phyloP scores from a whole-genome alignment of 768 basidiomycete genomes.

The Boletus barrowsii region DNA sequence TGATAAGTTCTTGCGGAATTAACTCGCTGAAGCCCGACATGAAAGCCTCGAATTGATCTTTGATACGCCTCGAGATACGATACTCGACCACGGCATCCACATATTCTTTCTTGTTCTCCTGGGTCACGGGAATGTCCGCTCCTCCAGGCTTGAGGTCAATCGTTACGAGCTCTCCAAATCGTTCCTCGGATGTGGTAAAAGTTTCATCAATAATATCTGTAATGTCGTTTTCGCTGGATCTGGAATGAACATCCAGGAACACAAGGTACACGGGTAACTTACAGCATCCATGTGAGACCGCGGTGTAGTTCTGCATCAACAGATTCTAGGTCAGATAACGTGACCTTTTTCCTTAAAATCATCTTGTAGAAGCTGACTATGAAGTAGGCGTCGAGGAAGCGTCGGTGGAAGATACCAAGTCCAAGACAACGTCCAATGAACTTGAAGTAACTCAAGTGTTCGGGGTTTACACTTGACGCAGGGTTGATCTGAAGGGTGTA shows the following conservation, averaged over 20 bases:
- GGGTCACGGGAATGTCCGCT: slow-evolving; percentile 79
- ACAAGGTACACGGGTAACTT: slow-evolving; percentile 31
- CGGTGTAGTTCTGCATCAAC: slow-evolving; percentile 95
- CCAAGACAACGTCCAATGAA: slow-evolving; percentile 96
- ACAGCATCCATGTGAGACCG: slow-evolving; percentile 99
- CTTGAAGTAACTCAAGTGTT: slow-evolving; percentile 99
- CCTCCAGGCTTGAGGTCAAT: slow-evolving; percentile 93
- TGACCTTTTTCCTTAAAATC: slow-evolving; percentile 98
- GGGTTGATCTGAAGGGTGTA: slow-evolving; percentile 99
- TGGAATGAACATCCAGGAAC: slow-evolving; percentile 10
- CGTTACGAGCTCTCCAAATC: slow-evolving; percentile 97
- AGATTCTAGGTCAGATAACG: slow-evolving; percentile 88
- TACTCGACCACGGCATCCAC: slow-evolving; percentile 93
- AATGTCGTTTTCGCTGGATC: slow-evolving; percentile 88
- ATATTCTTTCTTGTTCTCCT: slow-evolving; percentile 99
- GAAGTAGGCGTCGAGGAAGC: slow-evolving; percentile 99
- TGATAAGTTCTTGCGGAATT: slow-evolving; percentile 95
- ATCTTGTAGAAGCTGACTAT: slow-evolving; percentile 99
- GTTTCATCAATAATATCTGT: slow-evolving; percentile 98
- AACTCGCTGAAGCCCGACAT: slow-evolving; percentile 99
- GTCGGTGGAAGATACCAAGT: slow-evolving; percentile 97
- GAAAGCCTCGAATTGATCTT: slow-evolving; percentile 99
- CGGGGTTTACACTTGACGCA: slow-evolving; percentile 95
- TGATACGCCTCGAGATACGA: slow-evolving; percentile 94
- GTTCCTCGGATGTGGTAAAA: slow-evolving; percentile 94